Conservation (phyloP, 2,329 filamentous ascomycete genomes). For the Chalaropsis ovoidea region DNA sequence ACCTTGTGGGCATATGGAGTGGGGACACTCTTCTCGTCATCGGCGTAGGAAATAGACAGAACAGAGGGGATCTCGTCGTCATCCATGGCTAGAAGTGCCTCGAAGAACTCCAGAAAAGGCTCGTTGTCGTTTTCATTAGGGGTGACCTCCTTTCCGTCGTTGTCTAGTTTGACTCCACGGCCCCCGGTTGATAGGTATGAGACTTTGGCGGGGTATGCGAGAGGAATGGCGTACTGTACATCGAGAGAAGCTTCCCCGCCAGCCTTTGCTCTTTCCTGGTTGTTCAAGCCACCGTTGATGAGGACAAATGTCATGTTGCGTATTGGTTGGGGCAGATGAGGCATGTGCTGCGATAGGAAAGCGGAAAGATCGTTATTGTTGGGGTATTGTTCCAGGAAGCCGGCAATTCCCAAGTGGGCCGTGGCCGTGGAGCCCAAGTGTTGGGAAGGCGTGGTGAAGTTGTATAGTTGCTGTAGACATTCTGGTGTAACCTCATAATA, state of each 20-base stretch:
- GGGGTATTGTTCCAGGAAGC: constrained; percentile 42
- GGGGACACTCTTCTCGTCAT: constrained; percentile 48
- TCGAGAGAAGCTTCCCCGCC: constrained; percentile 42
- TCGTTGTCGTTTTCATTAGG: constrained; percentile 39
- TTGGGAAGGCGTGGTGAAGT: constrained; percentile 34
- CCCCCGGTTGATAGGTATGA: constrained; percentile 40
- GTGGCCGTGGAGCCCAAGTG: constrained; percentile 27
- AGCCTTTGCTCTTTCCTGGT: constrained; percentile 33
- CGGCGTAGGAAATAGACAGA: constrained; percentile 48
- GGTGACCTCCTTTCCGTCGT: constrained; percentile 32
- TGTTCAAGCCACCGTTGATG: constrained; percentile 39
- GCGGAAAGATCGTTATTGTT: constrained; percentile 36
- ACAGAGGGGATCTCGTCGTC: constrained; percentile 44
- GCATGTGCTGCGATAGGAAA: constrained; percentile 34
- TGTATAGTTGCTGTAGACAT: constrained; percentile 40
- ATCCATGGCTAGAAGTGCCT: constrained; percentile 39
- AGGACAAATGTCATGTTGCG: constrained; percentile 37
- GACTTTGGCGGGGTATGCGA: constrained; percentile 39
- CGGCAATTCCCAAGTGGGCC: constrained; percentile 38
- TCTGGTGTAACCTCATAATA: constrained; percentile 32
- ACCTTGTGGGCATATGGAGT: constrained; percentile 42
- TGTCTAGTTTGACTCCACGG: constrained; percentile 36
- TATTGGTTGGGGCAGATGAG: constrained; percentile 32
- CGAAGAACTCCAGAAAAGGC: constrained; percentile 47
- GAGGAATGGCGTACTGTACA: constrained; percentile 40